Percentiles rank a stretch among this genome's conserved stretches.
phyloP scores from a whole-genome alignment of 2,329 filamentous ascomycete genomes.

The Penicillium fuscoglaucum region DNA sequence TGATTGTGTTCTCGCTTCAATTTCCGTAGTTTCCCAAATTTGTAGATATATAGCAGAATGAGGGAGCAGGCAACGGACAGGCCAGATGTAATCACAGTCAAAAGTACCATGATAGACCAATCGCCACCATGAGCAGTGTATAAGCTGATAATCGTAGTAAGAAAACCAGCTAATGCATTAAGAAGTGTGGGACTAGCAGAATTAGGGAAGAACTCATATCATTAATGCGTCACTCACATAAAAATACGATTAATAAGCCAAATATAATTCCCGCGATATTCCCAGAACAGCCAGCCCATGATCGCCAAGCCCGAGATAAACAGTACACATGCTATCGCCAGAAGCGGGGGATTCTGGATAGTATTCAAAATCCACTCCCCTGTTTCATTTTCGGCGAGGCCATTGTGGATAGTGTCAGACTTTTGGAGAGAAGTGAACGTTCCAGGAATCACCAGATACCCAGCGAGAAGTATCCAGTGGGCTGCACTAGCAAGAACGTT shows the following conservation, averaged over 20 bases:
- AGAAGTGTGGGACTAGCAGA: constrained; percentile 36
- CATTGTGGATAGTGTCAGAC: constrained; percentile 30
- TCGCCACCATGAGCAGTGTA: constrained; percentile 50
- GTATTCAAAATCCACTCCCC: constrained; percentile 34
- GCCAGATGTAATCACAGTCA: constrained; percentile 40
- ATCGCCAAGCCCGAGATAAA: constrained; percentile 46
- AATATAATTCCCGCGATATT: constrained; percentile 53
- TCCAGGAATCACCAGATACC: constrained; percentile 43
- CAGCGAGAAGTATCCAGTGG: constrained; percentile 53
- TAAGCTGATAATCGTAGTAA: constrained; percentile 53
- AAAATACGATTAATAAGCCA: constrained; percentile 57
- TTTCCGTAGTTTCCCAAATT: constrained; percentile 36
- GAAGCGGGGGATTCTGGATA: constrained; percentile 41
- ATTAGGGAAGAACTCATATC: constrained; percentile 1
- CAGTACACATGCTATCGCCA: constrained; percentile 48
- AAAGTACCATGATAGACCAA: constrained; percentile 47
- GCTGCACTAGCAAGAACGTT: constrained; percentile 51
- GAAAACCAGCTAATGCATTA: constrained; percentile 52
- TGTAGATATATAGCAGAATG: constrained; percentile 38
- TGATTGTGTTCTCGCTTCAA: constrained; percentile 23
- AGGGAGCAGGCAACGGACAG: constrained; percentile 22
- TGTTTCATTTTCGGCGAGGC: constrained; percentile 29
- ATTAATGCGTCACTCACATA: constrained; percentile 30
- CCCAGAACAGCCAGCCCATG: constrained; percentile 46
- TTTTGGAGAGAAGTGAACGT: not conserved